phyloP scores from a whole-genome alignment of 2,329 filamentous ascomycete genomes.

The Trichoderma polysporum region DNA sequence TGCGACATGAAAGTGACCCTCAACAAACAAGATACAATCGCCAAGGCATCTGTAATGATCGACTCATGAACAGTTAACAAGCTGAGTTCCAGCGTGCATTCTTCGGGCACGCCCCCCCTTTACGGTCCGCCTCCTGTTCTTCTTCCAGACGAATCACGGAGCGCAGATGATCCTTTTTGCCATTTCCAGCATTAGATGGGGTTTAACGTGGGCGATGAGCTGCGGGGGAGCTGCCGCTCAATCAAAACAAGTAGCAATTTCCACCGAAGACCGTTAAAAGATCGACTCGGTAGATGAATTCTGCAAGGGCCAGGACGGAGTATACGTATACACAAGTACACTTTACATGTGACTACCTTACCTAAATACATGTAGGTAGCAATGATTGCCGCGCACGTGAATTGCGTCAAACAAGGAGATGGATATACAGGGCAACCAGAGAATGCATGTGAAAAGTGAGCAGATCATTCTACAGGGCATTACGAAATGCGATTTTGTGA shows the following conservation, averaged over 20 bases:
- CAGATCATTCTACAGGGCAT: not conserved
- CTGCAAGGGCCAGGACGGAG: not conserved
- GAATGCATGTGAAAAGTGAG: slow-evolving; percentile 13
- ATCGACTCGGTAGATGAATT: not conserved
- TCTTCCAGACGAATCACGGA: not conserved
- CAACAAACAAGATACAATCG: not conserved
- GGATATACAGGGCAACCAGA: not conserved
- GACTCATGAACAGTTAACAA: not conserved
- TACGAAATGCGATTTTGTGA: not conserved
- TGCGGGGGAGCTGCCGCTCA: not conserved
- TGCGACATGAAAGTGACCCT: not conserved
- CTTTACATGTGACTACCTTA: not conserved
- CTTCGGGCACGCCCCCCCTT: not conserved
- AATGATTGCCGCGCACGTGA: not conserved
- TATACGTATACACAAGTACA: not conserved
- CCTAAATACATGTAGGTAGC: too few relatives aligned
- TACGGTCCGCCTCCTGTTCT: not conserved
- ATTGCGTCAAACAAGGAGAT: not conserved
- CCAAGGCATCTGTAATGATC: not conserved
- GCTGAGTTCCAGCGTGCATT: not conserved
- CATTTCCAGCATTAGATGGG: not conserved
- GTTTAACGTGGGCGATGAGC: not conserved
- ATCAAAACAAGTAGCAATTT: not conserved
- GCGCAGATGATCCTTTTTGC: slow-evolving; percentile 7
- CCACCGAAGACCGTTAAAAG: not conserved